These are phyloP conservation scores for Quercus engelmannii DNA, from an alignment of 306 rosid genomes.

Conservation along the genomic window DNA sequence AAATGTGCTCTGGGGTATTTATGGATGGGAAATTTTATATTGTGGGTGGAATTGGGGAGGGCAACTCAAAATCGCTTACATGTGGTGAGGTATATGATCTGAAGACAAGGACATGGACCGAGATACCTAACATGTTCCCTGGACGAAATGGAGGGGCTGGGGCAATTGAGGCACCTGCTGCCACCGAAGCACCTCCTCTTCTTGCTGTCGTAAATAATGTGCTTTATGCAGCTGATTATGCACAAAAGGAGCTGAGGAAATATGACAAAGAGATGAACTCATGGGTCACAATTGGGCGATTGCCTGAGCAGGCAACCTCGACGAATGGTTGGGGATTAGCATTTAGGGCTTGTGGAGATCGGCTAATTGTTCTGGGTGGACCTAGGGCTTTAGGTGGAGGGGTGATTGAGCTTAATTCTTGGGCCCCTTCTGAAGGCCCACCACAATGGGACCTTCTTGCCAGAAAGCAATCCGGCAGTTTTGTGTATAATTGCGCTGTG, in stretches of 20 bases:
- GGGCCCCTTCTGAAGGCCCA: slow-evolving; percentile 47
- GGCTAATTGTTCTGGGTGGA: slow-evolving; percentile 58
- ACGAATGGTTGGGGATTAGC: slow-evolving; percentile 75
- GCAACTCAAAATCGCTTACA: slow-evolving; percentile 25
- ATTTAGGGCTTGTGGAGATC: slow-evolving; percentile 68
- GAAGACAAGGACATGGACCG: slow-evolving; percentile 50
- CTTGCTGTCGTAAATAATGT: slow-evolving; percentile 72
- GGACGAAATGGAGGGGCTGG: slow-evolving; percentile 31
- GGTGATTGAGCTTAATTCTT: slow-evolving; percentile 46
- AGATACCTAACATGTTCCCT: slow-evolving; percentile 64
- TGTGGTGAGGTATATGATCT: slow-evolving; percentile 71
- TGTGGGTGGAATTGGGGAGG: slow-evolving; percentile 60
- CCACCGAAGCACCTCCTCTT: slow-evolving; percentile 73
- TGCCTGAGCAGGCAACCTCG: slow-evolving; percentile 47
- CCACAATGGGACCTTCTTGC: slow-evolving; percentile 58
- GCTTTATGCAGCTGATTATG: slow-evolving; percentile 70
- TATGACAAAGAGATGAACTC: slow-evolving; percentile 39
- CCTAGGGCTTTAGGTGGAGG: slow-evolving; percentile 23
- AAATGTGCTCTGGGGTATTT: slow-evolving; percentile 63
- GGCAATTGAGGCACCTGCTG: slow-evolving; percentile 14
- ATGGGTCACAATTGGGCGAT: slow-evolving; percentile 53
- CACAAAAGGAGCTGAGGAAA: slow-evolving; percentile 33
- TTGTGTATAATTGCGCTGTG: slow-evolving; percentile 72
- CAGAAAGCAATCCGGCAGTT: slow-evolving; percentile 35
- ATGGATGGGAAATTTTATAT: slow-evolving; percentile 66